Percentiles rank a stretch among this genome's conserved stretches.
phyloP scores from a whole-genome alignment of 306 rosid genomes.

The Inga oerstediana region DNA sequence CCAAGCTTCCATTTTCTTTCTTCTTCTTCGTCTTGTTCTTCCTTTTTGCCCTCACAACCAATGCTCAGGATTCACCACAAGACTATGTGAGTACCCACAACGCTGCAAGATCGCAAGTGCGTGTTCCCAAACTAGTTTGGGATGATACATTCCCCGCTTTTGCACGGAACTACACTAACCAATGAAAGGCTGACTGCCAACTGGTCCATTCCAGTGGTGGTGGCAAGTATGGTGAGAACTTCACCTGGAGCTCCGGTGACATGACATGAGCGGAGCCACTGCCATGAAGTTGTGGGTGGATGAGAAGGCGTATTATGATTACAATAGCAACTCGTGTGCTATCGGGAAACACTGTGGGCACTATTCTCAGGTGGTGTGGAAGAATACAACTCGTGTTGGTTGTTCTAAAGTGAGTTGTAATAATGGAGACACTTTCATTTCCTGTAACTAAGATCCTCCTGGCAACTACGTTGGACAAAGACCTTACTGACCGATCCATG shows the following conservation, averaged over 20 bases:
- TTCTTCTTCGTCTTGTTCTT: not conserved
- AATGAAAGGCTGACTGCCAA: constrained; percentile 21
- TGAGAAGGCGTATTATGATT: constrained; percentile 41
- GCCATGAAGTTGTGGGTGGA: constrained; percentile 39
- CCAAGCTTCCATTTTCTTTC: not conserved
- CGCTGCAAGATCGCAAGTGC: constrained; percentile 21
- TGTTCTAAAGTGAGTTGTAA: constrained; percentile 54
- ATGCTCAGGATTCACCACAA: constrained; percentile 35
- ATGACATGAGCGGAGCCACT: not conserved
- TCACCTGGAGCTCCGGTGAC: constrained; percentile 26
- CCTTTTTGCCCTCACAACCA: not conserved
- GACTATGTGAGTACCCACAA: constrained; percentile 46
- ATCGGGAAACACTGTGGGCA: constrained; percentile 41
- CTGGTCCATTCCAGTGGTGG: constrained; percentile 33
- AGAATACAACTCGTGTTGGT: constrained; percentile 35
- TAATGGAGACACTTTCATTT: constrained; percentile 51
- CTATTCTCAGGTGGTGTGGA: constrained; percentile 64
- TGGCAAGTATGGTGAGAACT: constrained; percentile 47
- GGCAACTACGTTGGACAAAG: not conserved
- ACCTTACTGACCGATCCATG: not conserved
- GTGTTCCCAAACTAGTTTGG: constrained; percentile 29
- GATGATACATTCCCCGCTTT: constrained; percentile 6
- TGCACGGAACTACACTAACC: constrained; percentile 31
- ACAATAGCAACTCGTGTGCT: constrained; percentile 44
- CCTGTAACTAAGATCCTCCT: constrained; percentile 52